Evolutionary conservation across 139 green algal genomes (phyloP).

Genomic region (Ettlia oleoabundans): DNA sequence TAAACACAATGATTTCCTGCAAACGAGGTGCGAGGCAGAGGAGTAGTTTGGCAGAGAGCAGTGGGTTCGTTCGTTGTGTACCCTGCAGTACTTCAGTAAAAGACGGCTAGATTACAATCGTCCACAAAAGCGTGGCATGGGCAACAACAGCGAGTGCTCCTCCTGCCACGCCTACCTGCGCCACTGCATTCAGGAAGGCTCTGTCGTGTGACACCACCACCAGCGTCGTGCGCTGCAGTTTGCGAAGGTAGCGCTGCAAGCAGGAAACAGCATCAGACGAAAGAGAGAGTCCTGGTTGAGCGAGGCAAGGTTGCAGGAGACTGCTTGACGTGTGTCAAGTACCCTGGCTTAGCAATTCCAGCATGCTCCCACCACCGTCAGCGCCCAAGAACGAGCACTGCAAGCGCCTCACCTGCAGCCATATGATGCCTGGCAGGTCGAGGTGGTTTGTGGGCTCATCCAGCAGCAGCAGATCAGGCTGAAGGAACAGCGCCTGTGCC

Average conservation of each 20-base stretch:
- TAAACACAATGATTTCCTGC: constrained; percentile 35
- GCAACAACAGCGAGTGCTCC: no score
- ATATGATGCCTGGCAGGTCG: constrained; percentile 82
- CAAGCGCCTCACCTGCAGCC: constrained; percentile 70
- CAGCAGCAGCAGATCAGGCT: constrained; percentile 89
- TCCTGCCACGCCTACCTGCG: constrained; percentile 35
- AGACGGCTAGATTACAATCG: no score
- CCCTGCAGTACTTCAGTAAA: background rate
- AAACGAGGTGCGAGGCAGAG: background rate
- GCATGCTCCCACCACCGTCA: no score
- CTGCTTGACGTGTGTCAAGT: no score
- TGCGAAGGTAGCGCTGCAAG: constrained; percentile 52
- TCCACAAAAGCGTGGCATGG: no score
- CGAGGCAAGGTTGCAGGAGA: background rate
- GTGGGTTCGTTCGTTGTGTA: no score
- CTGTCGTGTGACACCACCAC: constrained; percentile 87
- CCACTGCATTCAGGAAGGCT: constrained; percentile 87
- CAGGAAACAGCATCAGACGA: constrained; percentile 37
- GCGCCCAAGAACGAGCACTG: background rate
- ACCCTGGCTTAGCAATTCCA: no score
- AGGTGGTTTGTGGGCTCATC: constrained; percentile 89
- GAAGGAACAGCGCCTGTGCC: constrained; percentile 79
- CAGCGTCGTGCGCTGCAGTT: constrained; percentile 78
- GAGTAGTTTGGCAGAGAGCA: no score
- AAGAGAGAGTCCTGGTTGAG: background rate